Evolutionary conservation across 768 basidiomycete genomes (phyloP).

Genomic region (Solioccasus polychromus): DNA sequence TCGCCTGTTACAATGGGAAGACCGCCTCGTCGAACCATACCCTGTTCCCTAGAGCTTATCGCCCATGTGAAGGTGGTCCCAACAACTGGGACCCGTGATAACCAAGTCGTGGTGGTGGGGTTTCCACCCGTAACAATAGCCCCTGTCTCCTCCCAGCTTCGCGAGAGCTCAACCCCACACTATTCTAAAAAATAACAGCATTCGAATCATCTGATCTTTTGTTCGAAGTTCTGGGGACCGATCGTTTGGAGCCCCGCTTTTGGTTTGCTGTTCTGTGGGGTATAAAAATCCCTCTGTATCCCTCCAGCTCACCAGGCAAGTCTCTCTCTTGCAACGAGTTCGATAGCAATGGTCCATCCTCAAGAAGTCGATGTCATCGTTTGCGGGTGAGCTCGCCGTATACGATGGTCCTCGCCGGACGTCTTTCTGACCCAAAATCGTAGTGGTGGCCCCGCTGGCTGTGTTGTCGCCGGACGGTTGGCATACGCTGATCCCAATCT

Average conservation of each 20-base stretch:
- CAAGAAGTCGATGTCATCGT: constrained; percentile 75
- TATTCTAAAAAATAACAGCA: constrained; percentile 1
- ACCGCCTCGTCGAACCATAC: not conserved
- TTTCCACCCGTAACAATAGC: not conserved
- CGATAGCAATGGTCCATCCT: constrained; percentile 44
- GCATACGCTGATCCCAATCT: constrained; percentile 70
- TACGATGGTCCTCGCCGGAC: not conserved
- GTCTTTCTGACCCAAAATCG: constrained; percentile 7
- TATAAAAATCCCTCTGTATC: constrained; percentile 13
- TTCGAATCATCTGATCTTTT: constrained; percentile 16
- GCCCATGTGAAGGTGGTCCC: constrained; percentile 3
- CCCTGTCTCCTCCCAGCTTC: not conserved
- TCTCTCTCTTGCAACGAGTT: not conserved
- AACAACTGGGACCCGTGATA: not conserved
- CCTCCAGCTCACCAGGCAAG: not conserved
- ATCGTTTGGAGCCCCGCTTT: constrained; percentile 3
- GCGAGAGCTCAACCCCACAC: too few relatives aligned
- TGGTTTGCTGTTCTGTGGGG: not conserved
- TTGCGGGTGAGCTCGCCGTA: constrained; percentile 42
- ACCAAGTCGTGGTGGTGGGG: too few relatives aligned
- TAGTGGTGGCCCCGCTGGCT: constrained; percentile 63
- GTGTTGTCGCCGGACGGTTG: constrained; percentile 65
- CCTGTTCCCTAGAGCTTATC: not conserved
- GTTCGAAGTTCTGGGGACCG: not conserved
- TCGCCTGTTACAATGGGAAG: too few relatives aligned